Evolutionary conservation across 2,329 filamentous ascomycete genomes (phyloP).

Genomic region (Fusarium pseudonygamai): DNA sequence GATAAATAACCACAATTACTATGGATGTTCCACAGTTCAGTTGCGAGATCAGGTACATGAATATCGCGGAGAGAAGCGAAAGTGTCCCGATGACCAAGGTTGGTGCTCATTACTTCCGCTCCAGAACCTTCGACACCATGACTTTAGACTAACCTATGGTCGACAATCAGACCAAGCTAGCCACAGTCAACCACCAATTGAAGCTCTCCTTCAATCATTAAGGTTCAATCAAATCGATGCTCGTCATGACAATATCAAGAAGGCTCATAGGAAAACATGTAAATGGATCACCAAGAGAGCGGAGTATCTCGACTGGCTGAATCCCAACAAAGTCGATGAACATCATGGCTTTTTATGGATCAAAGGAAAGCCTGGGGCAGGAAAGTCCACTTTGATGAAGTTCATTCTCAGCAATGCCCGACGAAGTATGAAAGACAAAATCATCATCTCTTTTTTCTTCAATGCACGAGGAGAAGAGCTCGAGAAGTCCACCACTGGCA

Average conservation of each 20-base stretch:
- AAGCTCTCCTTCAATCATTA: not conserved
- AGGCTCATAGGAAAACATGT: constrained; percentile 22
- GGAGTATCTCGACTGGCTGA: constrained; percentile 18
- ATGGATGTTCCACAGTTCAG: not conserved
- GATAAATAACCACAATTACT: not conserved
- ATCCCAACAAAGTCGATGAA: not conserved
- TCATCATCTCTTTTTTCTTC: constrained; percentile 60
- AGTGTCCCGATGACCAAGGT: not conserved
- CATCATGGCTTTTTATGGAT: constrained; percentile 56
- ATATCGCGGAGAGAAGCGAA: not conserved
- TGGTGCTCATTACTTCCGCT: not conserved
- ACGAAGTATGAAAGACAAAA: not conserved
- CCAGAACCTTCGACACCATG: fast-evolving
- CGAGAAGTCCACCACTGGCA: constrained; percentile 57
- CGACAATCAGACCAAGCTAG: not conserved
- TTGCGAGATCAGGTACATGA: fast-evolving
- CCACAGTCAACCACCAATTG: fast-evolving
- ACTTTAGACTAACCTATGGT: fast-evolving
- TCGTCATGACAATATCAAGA: constrained; percentile 11
- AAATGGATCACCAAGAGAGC: constrained; percentile 6
- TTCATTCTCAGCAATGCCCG: constrained; percentile 35
- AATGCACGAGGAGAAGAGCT: constrained; percentile 55
- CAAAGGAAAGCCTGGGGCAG: constrained; percentile 55
- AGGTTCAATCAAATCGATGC: constrained; percentile 25
- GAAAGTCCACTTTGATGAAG: constrained; percentile 60